These are phyloP conservation scores for Cercospora sesami DNA, from an alignment of 2,329 filamentous ascomycete genomes.

Conservation along the genomic window DNA sequence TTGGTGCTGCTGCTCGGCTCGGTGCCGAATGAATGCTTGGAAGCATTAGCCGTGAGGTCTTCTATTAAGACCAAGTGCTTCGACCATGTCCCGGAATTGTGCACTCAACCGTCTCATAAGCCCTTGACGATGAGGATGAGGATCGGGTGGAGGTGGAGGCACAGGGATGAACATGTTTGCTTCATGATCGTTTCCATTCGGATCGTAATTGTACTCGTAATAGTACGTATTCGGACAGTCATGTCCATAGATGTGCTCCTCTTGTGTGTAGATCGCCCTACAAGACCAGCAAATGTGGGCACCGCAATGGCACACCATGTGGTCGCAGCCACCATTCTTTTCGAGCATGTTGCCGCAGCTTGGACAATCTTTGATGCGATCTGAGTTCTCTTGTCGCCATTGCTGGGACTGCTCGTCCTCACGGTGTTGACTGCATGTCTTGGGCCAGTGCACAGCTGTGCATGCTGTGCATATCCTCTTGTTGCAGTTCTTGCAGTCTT, in stretches of 20 bases:
- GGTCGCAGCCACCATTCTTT: constrained; percentile 6
- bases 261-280: background rate
- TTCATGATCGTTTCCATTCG: background rate
- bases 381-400: background rate
- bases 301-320: background rate
- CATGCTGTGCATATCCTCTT: background rate
- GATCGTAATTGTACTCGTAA: background rate
- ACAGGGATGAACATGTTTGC: background rate
- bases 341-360: background rate
- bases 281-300: constrained; percentile 6
- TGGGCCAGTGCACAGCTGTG: background rate
- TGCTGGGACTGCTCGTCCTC: background rate
- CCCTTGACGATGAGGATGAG: background rate
- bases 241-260: background rate
- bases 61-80: background rate
- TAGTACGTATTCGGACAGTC: background rate
- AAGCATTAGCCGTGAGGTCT: background rate
- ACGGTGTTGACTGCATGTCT: background rate
- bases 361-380: constrained; percentile 1
- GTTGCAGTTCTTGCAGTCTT: constrained; percentile 4
- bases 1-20: background rate
- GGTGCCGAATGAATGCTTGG: background rate
- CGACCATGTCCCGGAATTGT: background rate
- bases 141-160: background rate
- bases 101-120: background rate